Evolutionary conservation across 2,329 filamentous ascomycete species (phyloP), one percentile per base, ranked within the genome.

Genomic region (Plectosphaerella sp.): DNA sequence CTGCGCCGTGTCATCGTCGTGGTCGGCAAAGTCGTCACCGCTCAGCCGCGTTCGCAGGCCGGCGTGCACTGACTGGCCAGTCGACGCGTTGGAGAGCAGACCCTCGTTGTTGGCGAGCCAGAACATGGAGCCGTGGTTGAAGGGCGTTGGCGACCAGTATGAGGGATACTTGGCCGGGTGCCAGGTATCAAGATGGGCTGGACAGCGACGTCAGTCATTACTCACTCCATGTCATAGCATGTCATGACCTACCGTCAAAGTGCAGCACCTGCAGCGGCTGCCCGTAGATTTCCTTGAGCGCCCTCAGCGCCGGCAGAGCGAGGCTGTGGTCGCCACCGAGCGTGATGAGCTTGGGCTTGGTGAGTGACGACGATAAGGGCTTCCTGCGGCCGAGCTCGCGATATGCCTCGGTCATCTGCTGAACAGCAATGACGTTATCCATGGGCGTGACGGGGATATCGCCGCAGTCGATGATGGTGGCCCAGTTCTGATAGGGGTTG

Each of bases 41-140:
- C 82, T 84, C 5, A 96, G 76, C 2, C 90, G 79, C 0, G 90
- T 95, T 45, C 91, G 84, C 48, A 96, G 74, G 2, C 91, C 91
- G 0, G 89, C 91, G 67, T 96, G 91, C 6, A 94, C 89, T 20
- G 83, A 88, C 0, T 83, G 87, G 10, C 84, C 82, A 9, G 80
- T 82, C 0, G 82, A 86, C 14, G 76, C 73, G 67, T 93, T 92
- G 54, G 82, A 77, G 53, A 96, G 85, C 24, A 96, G 73, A 0
- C 89, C 89, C 67, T 96, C 91, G 28, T 85, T 84, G 47, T 86
- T 85, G 6, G 91, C 91, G 59, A 93, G 80, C 87, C 90, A 93
- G 77, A 96, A 96, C 85, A 96, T 94, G 59, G 83, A 89, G 5
- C 92, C 91, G 68, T 96, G 91, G 63, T 86, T 96, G 73, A 95